Evolutionary conservation across 2,329 filamentous ascomycete species (phyloP).

Genomic region (Pseudogymnoascus sp.): DNA sequence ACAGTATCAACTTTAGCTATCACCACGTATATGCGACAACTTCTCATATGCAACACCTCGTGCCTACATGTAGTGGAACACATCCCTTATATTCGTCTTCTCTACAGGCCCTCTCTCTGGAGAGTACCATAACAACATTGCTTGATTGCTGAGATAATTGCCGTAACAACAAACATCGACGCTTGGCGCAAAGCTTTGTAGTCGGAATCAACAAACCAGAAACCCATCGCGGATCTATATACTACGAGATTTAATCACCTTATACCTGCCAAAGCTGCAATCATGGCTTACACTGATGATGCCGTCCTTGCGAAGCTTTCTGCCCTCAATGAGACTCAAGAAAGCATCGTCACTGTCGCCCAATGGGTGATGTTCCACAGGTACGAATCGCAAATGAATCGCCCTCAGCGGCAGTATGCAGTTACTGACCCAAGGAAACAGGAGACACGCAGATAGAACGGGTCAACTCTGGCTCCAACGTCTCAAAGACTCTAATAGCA

Average conservation of each 20-base stretch:
- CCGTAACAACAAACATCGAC: background rate
- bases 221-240: conserved; percentile 1
- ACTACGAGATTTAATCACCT: conserved; percentile 1
- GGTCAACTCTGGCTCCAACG: conserved; percentile 87
- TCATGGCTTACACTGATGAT: conserved; percentile 93
- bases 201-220: background rate
- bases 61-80: conserved; percentile 1
- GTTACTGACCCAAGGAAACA: conserved; percentile 35
- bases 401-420: background rate
- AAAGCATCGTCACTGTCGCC: conserved; percentile 90
- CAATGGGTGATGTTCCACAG: conserved; percentile 99
- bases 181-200: conserved; percentile 3
- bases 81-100: background rate
- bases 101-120: background rate
- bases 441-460: conserved; percentile 85
- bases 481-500: conserved; percentile 76
- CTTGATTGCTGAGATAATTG: conserved; percentile 5
- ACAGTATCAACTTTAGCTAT: conserved; percentile 7
- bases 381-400: conserved; percentile 39
- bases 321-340: conserved; percentile 91
- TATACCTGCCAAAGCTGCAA: conserved; percentile 15
- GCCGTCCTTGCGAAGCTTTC: conserved; percentile 91
- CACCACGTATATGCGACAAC: conserved; percentile 4
- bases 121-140: background rate
- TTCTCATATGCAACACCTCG: conserved; percentile 3